phyloP scores from a whole-genome alignment of 2,329 filamentous ascomycete genomes.

The Fusarium coicis region DNA sequence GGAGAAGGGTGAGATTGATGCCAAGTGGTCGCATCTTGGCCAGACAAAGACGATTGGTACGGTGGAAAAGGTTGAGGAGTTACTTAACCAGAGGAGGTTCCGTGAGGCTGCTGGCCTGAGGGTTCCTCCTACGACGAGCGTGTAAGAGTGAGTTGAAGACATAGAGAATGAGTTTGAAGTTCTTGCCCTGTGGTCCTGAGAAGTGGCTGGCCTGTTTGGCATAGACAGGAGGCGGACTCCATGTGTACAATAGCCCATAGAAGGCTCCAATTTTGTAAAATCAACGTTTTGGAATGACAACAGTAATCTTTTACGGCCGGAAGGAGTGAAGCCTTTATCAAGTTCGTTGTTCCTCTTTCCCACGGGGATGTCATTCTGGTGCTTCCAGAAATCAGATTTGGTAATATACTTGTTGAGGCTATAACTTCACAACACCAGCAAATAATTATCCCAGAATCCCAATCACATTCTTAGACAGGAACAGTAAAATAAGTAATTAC shows the following conservation, averaged over 20 bases:
- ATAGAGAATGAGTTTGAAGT: background rate
- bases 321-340: background rate
- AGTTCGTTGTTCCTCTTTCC: background rate
- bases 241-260: conserved; percentile 42
- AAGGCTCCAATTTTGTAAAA: conserved; percentile 40
- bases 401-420: background rate
- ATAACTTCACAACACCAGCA: background rate
- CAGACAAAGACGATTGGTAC: conserved; percentile 62
- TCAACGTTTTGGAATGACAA: conserved; percentile 22
- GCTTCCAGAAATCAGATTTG: background rate
- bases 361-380: background rate
- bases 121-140: conserved; percentile 37
- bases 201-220: conserved; percentile 17
- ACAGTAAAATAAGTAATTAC: too few species aligned
- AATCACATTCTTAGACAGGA: background rate
- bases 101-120: conserved; percentile 50
- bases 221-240: conserved; percentile 7
- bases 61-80: conserved; percentile 66
- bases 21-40: conserved; percentile 67
- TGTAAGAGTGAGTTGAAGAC: conserved; percentile 5
- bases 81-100: conserved; percentile 64
- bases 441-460: background rate
- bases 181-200: background rate
- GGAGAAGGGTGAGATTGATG: conserved; percentile 52
- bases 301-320: background rate